Base-by-base conservation (phyloP, 805 yeast genomes). In the Pichia phayaonensis region DNA sequence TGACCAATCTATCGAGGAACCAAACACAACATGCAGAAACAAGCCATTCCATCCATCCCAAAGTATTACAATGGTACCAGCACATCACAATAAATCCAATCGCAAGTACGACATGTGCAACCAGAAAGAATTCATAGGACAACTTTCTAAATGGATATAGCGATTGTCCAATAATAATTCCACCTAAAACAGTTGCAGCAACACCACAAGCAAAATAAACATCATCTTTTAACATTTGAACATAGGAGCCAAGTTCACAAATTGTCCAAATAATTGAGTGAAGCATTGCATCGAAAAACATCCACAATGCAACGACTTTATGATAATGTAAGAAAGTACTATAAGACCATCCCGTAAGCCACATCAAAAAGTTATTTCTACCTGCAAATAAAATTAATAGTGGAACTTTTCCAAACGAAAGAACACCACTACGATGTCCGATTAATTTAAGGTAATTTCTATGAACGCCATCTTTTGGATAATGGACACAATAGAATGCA, bases 301-400 rank as follows among this genome's bases (percentile, higher is more conserved):
- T 69, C 3, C 73, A 71, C 57, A 86, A 86, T 79, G 72, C 66
- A 45, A 75, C 63, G 86, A 86, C 82, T 62, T 73, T 80, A 65
- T 86, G 95, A 58, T 76, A 76, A 24, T 72, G 67, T 57, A 78
- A 57, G 54, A 72, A 73, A 39, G 73, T 61, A 16, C 72, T 53
- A 48, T 65, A 68, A 2, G 61, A 53, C 71, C 73, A 68, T 2
- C 74, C 72, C 13, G 75, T 66, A 34, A 71, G 43, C 67, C 69
- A 71, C 47, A 61, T 67, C 55, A 68, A 59, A 45, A 72, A 61
- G 58, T 71, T 72, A 52, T 72, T 72, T 54, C 75, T 61, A 23
- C 76, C 76, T 10, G 74, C 69, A 55, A 73, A 72, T 42, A 73
- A 61, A 12, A 73, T 59, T 42, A 69, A 53, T 6, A 60, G 48